These are phyloP conservation scores for Emericellopsis atlantica DNA, from an alignment of 2,329 filamentous ascomycete species.

Conservation along the genomic window DNA sequence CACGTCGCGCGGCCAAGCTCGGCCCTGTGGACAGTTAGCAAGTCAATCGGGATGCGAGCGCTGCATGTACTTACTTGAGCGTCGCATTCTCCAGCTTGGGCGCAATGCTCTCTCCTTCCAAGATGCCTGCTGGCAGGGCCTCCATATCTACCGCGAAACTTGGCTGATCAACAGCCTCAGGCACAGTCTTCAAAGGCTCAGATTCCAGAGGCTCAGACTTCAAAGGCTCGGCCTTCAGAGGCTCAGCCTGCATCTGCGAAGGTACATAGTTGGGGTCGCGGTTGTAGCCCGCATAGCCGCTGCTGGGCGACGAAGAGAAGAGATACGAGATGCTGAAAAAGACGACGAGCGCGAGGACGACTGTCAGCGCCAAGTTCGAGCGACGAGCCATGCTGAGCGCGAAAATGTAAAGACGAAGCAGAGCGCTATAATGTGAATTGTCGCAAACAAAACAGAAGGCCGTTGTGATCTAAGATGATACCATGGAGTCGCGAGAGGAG, in stretches of 20 bases:
- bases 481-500: not conserved
- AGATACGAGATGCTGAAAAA: slow-evolving; percentile 47
- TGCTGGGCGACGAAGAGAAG: slow-evolving; percentile 27
- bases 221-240: not conserved
- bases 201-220: slow-evolving; percentile 4
- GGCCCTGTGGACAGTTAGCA: slow-evolving; percentile 23
- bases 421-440: not conserved
- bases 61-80: slow-evolving; percentile 42
- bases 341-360: slow-evolving; percentile 40
- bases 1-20: slow-evolving; percentile 57
- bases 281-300: not conserved
- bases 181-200: slow-evolving; percentile 5
- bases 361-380: slow-evolving; percentile 37
- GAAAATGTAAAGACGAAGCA: not conserved
- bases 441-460: too few species aligned
- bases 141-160: slow-evolving; percentile 24
- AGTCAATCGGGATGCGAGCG: slow-evolving; percentile 3
- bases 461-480: too few species aligned
- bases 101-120: slow-evolving; percentile 61
- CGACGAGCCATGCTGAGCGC: slow-evolving; percentile 32
- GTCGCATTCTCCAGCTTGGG: slow-evolving; percentile 76
- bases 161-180: slow-evolving; percentile 10
- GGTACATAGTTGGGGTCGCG: slow-evolving; percentile 16
- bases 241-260: slow-evolving; percentile 4
- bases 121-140: slow-evolving; percentile 30